Base-by-base conservation (phyloP, 1,139 yeast species). In the Pichia sp. region DNA sequence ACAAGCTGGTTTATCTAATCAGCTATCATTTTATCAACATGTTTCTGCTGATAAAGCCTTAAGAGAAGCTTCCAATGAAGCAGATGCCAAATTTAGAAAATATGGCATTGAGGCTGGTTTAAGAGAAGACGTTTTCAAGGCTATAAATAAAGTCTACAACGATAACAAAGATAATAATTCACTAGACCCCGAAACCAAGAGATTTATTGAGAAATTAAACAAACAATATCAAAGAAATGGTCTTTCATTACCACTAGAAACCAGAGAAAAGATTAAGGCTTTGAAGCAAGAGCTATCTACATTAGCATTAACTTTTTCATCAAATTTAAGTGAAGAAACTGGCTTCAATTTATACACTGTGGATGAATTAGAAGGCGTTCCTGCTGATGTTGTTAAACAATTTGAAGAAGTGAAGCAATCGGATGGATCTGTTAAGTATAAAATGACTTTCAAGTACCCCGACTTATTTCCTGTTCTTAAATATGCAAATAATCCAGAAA, bases 361-460 rank as follows among this genome's bases (percentile, higher is more conserved):
- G 48, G 82, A 82, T 49, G 84, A 87, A 61, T 71, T 87, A 41
- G 78, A 72, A 7, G 96, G 96, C 36, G 83, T 87, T 39, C 90
- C 95, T 6, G 73, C 74, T 40, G 79, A 79, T 52, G 77, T 78
- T 1, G 56, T 83, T 53, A 73, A 71, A 24, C 84, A 76, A 59
- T 84, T 81, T 59, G 82, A 77, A 48, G 65, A 67, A 52, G 63
- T 68, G 18, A 67, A 38, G 27, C 39, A 43, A n/a, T 76, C 68
- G 15, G 72, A 68, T 42, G 80, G 74, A 15, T 61, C 61, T 32
- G 53, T 55, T 4, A 75, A 74, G 59, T 74, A 68, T 60, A 82
- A 82, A 62, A 82, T 87, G 71, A 82, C 94, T 4, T 86, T 77
- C 70, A 85, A 86, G 63, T 84, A 85, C 59, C 92, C 95, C 5